Evolutionary conservation across 495 filamentous ascomycete genomes (phyloP).

Genomic region (Podospora tetraspora): DNA sequence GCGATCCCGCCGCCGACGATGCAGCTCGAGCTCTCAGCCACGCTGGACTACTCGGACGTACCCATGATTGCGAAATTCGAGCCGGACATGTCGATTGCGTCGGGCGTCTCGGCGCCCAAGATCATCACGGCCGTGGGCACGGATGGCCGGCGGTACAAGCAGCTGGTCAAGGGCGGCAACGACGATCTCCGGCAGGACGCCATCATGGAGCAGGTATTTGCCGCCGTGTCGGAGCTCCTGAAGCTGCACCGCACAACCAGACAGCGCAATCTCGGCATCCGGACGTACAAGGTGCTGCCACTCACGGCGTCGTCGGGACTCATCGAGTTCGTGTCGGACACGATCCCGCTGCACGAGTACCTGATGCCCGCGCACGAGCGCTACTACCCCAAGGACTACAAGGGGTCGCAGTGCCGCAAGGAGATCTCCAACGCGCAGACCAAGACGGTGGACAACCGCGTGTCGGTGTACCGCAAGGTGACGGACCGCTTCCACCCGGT

Average conservation of each 20-base stretch:
- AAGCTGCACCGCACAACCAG: slow-evolving; percentile 78
- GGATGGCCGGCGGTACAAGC: slow-evolving; percentile 74
- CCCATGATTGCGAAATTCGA: slow-evolving; percentile 66
- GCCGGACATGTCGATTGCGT: slow-evolving; percentile 73
- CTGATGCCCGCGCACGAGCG: slow-evolving; percentile 82
- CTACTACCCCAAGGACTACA: slow-evolving; percentile 83
- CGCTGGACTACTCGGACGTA: slow-evolving; percentile 68
- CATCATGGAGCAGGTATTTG: slow-evolving; percentile 99
- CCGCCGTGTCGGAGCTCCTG: slow-evolving; percentile 84
- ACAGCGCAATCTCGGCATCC: slow-evolving; percentile 79
- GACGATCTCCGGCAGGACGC: slow-evolving; percentile 98
- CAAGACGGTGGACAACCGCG: slow-evolving; percentile 60
- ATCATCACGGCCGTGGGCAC: slow-evolving; percentile 73
- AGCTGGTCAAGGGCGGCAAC: slow-evolving; percentile 88
- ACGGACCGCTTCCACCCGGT: slow-evolving; percentile 82
- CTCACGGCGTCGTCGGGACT: slow-evolving; percentile 79
- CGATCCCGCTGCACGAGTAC: slow-evolving; percentile 83
- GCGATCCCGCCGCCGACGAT: slow-evolving; percentile 86
- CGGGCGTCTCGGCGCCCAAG: slow-evolving; percentile 86
- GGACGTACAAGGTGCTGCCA: slow-evolving; percentile 94
- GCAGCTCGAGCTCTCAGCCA: slow-evolving; percentile 67
- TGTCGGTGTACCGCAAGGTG: slow-evolving; percentile 68
- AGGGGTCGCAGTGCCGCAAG: slow-evolving; percentile 65
- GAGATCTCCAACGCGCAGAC: slow-evolving; percentile 66
- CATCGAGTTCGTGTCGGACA: slow-evolving; percentile 94